These are phyloP conservation scores for Tetrahymena elliotti DNA, from an alignment of 73 alveolate species.

Conservation along the genomic window DNA sequence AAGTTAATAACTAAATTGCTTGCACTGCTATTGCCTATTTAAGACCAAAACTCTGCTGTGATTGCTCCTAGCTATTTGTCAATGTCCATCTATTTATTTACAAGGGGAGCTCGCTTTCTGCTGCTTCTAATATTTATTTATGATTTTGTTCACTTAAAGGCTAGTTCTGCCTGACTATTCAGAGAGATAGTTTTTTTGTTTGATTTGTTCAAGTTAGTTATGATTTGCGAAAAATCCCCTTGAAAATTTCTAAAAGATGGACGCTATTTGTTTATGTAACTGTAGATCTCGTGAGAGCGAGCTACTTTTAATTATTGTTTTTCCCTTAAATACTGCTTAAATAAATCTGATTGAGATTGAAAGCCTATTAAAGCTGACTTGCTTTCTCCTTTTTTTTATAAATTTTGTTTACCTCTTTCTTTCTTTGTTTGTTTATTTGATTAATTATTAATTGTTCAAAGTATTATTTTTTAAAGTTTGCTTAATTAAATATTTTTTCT, in stretches of 20 bases:
- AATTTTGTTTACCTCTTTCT: background rate
- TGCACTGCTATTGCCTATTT: background rate
- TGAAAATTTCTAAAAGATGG: background rate
- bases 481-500: background rate
- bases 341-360: background rate
- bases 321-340: background rate
- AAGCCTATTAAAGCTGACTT: background rate
- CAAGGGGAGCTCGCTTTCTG: slow-evolving; percentile 1
- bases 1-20: background rate
- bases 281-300: background rate
- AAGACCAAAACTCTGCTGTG: background rate
- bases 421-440: background rate
- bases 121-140: background rate
- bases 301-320: background rate
- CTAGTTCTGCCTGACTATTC: background rate
- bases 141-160: background rate
- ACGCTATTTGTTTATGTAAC: background rate
- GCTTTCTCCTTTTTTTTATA: background rate
- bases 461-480: background rate
- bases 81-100: background rate
- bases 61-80: background rate
- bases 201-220: background rate
- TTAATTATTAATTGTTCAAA: background rate
- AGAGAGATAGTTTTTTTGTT: background rate
- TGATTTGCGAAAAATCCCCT: background rate